A percentile compares a stretch with the other conserved stretches of the same genome.
phyloP scores from a whole-genome alignment of 1,284 basidiomycete genomes.

The Boletus holoroseus region DNA sequence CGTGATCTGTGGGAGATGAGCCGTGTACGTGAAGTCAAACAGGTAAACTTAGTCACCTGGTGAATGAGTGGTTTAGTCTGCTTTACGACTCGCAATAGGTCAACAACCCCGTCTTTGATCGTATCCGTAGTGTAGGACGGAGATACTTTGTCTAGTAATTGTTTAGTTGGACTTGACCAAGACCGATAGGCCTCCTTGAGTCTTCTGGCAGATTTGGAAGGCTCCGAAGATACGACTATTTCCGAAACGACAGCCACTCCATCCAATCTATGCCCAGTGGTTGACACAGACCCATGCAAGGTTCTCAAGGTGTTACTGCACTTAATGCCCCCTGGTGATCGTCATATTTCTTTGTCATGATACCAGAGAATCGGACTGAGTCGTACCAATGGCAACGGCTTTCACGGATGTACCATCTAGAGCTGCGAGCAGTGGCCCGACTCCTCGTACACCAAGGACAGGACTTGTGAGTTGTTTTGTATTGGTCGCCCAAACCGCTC shows the following conservation, averaged over 20 bases:
- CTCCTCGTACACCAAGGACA: conserved; percentile 57
- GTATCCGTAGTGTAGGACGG: conserved; percentile 24
- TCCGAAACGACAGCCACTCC: conserved; percentile 92
- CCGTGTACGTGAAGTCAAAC: not conserved
- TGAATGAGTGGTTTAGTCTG: conserved; percentile 68
- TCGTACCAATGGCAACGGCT: conserved; percentile 78
- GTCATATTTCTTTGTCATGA: not conserved
- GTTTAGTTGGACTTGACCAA: conserved; percentile 35
- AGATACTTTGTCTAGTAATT: conserved; percentile 17
- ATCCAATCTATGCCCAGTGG: conserved; percentile 53
- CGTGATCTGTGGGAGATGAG: conserved; percentile 60
- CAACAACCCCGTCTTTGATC: conserved; percentile 37
- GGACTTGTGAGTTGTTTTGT: conserved; percentile 67
- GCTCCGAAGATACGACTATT: conserved; percentile 69
- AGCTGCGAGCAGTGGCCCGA: conserved; percentile 59
- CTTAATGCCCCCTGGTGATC: conserved; percentile 73
- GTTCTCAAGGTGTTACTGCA: conserved; percentile 67
- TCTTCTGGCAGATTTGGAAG: conserved; percentile 50
- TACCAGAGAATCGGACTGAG: not conserved
- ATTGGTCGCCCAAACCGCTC: conserved; percentile 69
- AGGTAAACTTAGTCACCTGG: conserved; percentile 47
- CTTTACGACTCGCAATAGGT: conserved; percentile 50
- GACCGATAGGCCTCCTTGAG: conserved; percentile 43
- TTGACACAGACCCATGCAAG: conserved; percentile 64
- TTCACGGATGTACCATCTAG: conserved; percentile 61